phyloP scores from a whole-genome alignment of 345 rosid genomes.

The Firmiana major region DNA sequence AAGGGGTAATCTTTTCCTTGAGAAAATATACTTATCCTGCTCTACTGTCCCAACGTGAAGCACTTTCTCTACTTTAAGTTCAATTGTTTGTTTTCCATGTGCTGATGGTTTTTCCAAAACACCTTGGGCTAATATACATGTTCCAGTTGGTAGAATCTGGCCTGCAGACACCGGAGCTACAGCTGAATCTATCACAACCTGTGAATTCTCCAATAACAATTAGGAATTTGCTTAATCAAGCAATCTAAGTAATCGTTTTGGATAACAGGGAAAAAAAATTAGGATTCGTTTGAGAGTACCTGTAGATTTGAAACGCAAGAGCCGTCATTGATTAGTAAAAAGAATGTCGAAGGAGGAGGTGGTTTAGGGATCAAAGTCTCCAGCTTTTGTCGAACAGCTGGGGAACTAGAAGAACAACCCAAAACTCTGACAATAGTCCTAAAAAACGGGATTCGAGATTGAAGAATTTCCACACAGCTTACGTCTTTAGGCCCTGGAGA shows the following conservation, averaged over 20 bases:
- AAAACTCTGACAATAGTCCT: slow-evolving; percentile 54
- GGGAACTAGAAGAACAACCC: slow-evolving; percentile 33
- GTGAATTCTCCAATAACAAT: slow-evolving; percentile 6
- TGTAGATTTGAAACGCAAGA: slow-evolving; percentile 57
- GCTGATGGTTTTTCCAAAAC: slow-evolving; percentile 29
- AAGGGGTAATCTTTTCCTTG: slow-evolving; percentile 68
- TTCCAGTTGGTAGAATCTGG: slow-evolving; percentile 50
- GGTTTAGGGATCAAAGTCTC: slow-evolving; percentile 31
- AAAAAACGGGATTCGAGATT: slow-evolving; percentile 58
- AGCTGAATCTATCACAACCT: slow-evolving; percentile 71
- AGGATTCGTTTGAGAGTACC: slow-evolving; percentile 32
- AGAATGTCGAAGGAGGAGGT: slow-evolving; percentile 26
- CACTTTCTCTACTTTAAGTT: slow-evolving; percentile 60
- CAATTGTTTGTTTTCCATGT: slow-evolving; percentile 38
- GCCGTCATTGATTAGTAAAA: slow-evolving; percentile 68
- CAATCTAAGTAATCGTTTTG: neutral
- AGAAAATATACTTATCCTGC: slow-evolving; percentile 48
- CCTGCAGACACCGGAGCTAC: slow-evolving; percentile 35
- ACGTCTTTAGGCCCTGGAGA: slow-evolving; percentile 28
- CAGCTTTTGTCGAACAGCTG: slow-evolving; percentile 39
- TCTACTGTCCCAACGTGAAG: slow-evolving; percentile 80
- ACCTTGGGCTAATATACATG: slow-evolving; percentile 74
- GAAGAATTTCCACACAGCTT: slow-evolving; percentile 63
- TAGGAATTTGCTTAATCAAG: neutral
- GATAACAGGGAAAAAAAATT: no score